These are phyloP conservation scores for Cryomyces minteri DNA, from an alignment of 495 filamentous ascomycete genomes.

Conservation along the genomic window DNA sequence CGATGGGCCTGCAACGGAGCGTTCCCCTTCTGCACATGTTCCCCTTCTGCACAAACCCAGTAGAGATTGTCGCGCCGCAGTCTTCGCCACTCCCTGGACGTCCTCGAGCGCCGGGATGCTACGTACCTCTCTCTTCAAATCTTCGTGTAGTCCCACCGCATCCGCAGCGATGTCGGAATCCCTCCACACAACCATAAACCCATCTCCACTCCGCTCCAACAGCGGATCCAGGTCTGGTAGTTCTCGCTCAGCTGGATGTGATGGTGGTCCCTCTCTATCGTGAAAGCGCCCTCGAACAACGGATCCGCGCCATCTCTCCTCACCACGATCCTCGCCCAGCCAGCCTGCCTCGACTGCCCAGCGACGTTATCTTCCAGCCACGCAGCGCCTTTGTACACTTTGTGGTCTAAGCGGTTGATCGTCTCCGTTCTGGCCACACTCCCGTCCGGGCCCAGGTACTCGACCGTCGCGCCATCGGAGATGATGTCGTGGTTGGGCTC, in stretches of 20 bases:
- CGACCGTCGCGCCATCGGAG: conserved; percentile 51
- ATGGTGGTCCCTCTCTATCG: conserved; percentile 60
- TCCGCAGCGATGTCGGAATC: conserved; percentile 59
- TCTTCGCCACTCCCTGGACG: neutral
- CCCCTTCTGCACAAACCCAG: too few relatives aligned
- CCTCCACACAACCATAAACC: conserved; percentile 81
- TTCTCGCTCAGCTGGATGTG: conserved; percentile 64
- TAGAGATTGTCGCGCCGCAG: too few relatives aligned
- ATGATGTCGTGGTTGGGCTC: conserved; percentile 90
- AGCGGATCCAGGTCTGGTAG: conserved; percentile 64
- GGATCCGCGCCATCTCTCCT: conserved; percentile 57
- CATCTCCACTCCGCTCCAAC: conserved; percentile 29
- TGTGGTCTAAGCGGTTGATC: conserved; percentile 52
- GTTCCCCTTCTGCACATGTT: too few relatives aligned
- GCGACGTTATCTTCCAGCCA: conserved; percentile 40
- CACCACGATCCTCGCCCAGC: conserved; percentile 72
- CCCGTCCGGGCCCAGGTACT: conserved; percentile 55
- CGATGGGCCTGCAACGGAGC: too few relatives aligned
- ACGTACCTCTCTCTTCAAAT: conserved; percentile 25
- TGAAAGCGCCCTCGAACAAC: conserved; percentile 83
- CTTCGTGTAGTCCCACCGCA: conserved; percentile 21
- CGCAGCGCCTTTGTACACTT: conserved; percentile 65
- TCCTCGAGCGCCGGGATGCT: conserved; percentile 8
- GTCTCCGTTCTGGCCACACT: conserved; percentile 37
- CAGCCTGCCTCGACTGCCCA: conserved; percentile 58